Conservation (phyloP, 2,329 filamentous ascomycete species). For the Knufia petricola region DNA sequence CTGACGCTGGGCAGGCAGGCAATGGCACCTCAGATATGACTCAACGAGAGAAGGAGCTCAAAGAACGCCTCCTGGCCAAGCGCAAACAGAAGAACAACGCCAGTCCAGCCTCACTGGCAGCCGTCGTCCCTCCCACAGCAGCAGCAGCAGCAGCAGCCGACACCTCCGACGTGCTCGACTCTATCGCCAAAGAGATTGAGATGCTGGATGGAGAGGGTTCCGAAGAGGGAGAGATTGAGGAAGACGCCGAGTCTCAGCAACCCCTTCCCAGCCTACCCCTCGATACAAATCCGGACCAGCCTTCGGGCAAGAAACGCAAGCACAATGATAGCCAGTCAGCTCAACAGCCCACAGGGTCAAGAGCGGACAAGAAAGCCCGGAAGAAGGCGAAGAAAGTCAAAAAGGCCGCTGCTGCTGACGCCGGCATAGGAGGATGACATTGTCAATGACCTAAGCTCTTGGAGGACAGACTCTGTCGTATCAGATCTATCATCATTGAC, state of each 20-base stretch:
- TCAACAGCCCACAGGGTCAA: neutral
- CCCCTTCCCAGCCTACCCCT: neutral
- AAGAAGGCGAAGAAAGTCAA: constrained; percentile 7
- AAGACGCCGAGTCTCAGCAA: neutral
- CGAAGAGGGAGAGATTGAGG: constrained; percentile 9
- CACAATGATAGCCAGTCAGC: neutral
- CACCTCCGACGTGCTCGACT: constrained; percentile 4
- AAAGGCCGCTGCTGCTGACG: neutral
- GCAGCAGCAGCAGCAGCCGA: neutral
- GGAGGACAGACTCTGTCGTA: no score
- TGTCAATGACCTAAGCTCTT: neutral
- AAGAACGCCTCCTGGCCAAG: constrained; percentile 5
- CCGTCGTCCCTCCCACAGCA: neutral
- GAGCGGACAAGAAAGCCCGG: constrained; percentile 6
- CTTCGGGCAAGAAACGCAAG: constrained; percentile 4
- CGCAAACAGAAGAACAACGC: constrained; percentile 1
- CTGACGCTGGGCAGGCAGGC: constrained; percentile 8
- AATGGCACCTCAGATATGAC: constrained; percentile 5
- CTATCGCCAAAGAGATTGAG: constrained; percentile 1
- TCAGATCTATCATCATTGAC: no score
- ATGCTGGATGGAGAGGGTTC: neutral
- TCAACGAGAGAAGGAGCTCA: constrained; percentile 5
- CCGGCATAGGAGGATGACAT: neutral
- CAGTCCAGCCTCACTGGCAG: neutral
- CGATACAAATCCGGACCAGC: neutral